phyloP scores from a whole-genome alignment of 208 protist species.

The Crithidia bombi region DNA sequence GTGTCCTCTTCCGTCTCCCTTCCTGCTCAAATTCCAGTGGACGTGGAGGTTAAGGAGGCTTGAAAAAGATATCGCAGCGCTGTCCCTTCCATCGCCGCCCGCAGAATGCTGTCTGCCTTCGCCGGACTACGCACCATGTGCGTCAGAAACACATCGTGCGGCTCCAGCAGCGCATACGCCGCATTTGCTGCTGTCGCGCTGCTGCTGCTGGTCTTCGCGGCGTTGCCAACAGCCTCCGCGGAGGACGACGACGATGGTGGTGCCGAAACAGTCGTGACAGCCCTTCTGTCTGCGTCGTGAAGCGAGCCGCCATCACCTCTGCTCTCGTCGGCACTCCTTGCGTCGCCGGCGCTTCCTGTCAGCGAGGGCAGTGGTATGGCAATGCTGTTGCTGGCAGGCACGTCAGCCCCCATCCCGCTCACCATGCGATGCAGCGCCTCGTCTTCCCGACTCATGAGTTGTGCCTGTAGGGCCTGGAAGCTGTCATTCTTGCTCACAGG shows the following conservation, averaged over 20 bases:
- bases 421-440: constrained; percentile 16
- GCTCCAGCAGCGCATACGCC: constrained; percentile 33
- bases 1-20: too few relatives aligned
- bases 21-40: background rate
- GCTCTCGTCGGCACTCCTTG: too few relatives aligned
- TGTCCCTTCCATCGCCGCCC: constrained; percentile 45
- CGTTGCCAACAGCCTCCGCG: background rate
- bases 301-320: too few relatives aligned
- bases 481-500: background rate
- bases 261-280: too few relatives aligned
- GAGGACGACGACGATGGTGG: background rate
- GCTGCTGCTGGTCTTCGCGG: background rate
- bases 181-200: background rate
- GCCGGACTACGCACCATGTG: constrained; percentile 33
- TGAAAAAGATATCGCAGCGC: constrained; percentile 36
- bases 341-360: background rate
- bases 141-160: constrained; percentile 43
- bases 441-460: constrained; percentile 13
- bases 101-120: constrained; percentile 38
- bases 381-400: constrained; percentile 11
- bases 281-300: too few relatives aligned
- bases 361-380: constrained; percentile 13
- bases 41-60: constrained; percentile 6
- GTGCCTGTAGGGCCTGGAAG: constrained; percentile 10
- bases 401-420: background rate